Evolutionary conservation across 1,284 basidiomycete species (phyloP).

Genomic region (Psilocybe mexicana): DNA sequence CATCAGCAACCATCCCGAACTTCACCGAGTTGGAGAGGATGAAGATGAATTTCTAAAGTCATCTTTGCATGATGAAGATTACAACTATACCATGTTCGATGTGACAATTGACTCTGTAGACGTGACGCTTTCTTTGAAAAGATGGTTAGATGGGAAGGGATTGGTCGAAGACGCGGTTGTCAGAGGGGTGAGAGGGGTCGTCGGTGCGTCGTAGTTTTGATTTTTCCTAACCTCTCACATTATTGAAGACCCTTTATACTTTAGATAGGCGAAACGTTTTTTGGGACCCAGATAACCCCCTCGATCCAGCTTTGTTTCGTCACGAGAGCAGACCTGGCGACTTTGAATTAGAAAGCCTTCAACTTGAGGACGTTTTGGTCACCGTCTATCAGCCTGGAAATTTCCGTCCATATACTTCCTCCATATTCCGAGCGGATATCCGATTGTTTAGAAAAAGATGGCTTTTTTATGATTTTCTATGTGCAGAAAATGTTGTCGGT

Average conservation of each 20-base stretch:
- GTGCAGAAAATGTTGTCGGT: slow-evolving; percentile 93
- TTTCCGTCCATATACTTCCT: slow-evolving; percentile 93
- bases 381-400: slow-evolving; percentile 93
- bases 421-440: slow-evolving; percentile 94
- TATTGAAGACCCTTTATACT: slow-evolving; percentile 5
- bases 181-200: slow-evolving; percentile 91
- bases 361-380: slow-evolving; percentile 90
- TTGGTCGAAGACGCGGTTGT: slow-evolving; percentile 89
- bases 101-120: slow-evolving; percentile 93
- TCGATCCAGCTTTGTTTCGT: slow-evolving; percentile 82
- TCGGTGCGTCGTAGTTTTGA: slow-evolving; percentile 57
- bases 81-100: slow-evolving; percentile 88
- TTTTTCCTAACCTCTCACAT: not conserved
- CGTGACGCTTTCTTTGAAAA: slow-evolving; percentile 89
- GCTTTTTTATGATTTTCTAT: slow-evolving; percentile 92
- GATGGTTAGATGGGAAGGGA: slow-evolving; percentile 97
- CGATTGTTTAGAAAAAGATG: slow-evolving; percentile 88
- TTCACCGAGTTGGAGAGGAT: slow-evolving; percentile 53
- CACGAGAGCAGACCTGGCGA: slow-evolving; percentile 78
- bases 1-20: slow-evolving; percentile 71
- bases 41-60: slow-evolving; percentile 50
- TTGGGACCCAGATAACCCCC: slow-evolving; percentile 81
- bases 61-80: slow-evolving; percentile 46
- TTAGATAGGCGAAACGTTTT: slow-evolving; percentile 87
- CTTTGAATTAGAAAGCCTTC: slow-evolving; percentile 89